These are phyloP conservation scores for Diaporthe vexans DNA, from an alignment of 2,329 filamentous ascomycete genomes.

Conservation along the genomic window DNA sequence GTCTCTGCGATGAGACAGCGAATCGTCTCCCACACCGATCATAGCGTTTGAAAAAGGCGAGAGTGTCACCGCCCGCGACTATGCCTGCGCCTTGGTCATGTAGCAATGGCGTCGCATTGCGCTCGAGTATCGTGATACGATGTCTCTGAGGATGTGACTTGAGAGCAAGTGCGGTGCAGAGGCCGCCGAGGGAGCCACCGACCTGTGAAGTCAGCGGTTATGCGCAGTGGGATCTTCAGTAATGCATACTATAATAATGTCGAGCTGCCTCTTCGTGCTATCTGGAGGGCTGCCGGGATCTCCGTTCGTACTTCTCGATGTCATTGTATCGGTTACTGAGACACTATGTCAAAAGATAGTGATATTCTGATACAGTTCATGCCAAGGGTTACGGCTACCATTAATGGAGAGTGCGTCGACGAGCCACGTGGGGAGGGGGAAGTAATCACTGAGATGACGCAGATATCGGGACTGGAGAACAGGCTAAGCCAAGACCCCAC, in stretches of 20 bases:
- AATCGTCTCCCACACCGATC: constrained; percentile 53
- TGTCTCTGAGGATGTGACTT: constrained; percentile 54
- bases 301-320: neutral
- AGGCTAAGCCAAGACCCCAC: neutral
- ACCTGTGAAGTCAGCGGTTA: constrained; percentile 48
- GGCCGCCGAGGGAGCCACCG: constrained; percentile 58
- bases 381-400: neutral
- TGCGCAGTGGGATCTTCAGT: neutral
- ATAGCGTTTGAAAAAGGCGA: constrained; percentile 57
- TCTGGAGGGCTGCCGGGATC: neutral
- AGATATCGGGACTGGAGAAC: neutral
- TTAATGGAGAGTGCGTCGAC: neutral
- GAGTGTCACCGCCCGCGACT: constrained; percentile 59
- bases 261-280: neutral
- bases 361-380: neutral
- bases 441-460: neutral
- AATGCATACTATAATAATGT: constrained; percentile 15
- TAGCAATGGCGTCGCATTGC: constrained; percentile 57
- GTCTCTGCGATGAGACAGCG: constrained; percentile 48
- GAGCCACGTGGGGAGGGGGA: neutral
- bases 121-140: constrained; percentile 59
- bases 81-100: constrained; percentile 64
- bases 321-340: neutral
- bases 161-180: constrained; percentile 56
- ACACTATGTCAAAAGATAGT: too few relatives aligned